Evolutionary conservation across 768 basidiomycete species (phyloP).

Genomic region (Tremella fuciformis): DNA sequence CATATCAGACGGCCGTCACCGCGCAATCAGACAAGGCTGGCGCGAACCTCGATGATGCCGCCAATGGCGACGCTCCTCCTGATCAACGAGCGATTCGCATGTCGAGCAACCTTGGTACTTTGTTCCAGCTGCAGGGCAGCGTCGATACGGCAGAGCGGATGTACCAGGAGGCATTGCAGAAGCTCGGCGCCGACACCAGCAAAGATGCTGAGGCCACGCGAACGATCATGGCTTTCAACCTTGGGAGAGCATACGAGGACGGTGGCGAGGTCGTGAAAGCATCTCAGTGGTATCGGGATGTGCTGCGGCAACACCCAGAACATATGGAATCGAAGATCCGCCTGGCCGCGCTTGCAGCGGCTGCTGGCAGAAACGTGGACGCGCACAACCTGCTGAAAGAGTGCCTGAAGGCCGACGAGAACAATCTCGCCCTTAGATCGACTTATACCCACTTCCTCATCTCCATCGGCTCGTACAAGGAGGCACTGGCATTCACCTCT

Average conservation of each 20-base stretch:
- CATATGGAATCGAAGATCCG: slow-evolving; percentile 95
- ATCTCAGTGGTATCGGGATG: slow-evolving; percentile 79
- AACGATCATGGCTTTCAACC: slow-evolving; percentile 83
- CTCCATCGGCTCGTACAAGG: slow-evolving; percentile 59
- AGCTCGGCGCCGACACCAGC: slow-evolving; percentile 29
- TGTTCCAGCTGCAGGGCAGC: slow-evolving; percentile 66
- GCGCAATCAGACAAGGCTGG: slow-evolving; percentile 59
- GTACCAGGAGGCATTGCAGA: slow-evolving; percentile 45
- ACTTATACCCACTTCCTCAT: slow-evolving; percentile 91
- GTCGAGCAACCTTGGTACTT: slow-evolving; percentile 73
- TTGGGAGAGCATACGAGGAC: slow-evolving; percentile 88
- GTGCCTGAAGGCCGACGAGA: slow-evolving; percentile 70
- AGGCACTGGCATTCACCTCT: slow-evolving; percentile 85
- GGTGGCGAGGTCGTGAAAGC: slow-evolving; percentile 69
- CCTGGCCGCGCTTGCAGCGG: slow-evolving; percentile 73
- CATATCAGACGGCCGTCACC: slow-evolving; percentile 69
- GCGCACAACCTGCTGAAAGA: slow-evolving; percentile 90
- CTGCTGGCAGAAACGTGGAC: slow-evolving; percentile 68
- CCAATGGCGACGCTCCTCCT: slow-evolving; percentile 2
- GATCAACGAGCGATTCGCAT: slow-evolving; percentile 62
- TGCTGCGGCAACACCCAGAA: slow-evolving; percentile 86
- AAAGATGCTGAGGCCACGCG: slow-evolving; percentile 57
- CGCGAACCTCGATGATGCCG: slow-evolving; percentile 37
- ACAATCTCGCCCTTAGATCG: slow-evolving; percentile 81
- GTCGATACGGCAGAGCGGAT: slow-evolving; percentile 42